These are phyloP conservation scores for Phaseolus coccineus DNA, from an alignment of 331 rosid genomes.

Conservation along the genomic window DNA sequence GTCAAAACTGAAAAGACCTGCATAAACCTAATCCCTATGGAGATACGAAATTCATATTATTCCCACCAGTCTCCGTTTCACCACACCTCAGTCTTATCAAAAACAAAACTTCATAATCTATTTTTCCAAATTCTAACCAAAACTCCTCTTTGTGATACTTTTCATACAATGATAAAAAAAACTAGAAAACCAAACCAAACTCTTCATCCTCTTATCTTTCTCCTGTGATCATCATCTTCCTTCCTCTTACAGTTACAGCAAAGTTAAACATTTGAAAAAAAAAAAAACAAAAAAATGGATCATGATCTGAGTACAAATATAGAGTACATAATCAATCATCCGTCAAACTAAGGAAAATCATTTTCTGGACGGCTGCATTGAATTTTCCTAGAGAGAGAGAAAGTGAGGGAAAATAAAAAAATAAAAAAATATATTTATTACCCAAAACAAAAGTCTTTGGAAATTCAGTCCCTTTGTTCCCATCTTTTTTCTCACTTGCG, in stretches of 20 bases:
- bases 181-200: neutral
- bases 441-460: constrained; percentile 25
- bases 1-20: constrained; percentile 5
- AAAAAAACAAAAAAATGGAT: constrained; percentile 34
- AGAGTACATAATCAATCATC: constrained; percentile 46
- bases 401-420: neutral
- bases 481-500: neutral
- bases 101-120: neutral
- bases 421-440: neutral
- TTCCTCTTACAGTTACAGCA: neutral
- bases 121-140: neutral
- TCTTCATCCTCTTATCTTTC: neutral
- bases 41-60: neutral
- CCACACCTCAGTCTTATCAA: neutral
- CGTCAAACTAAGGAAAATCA: constrained; percentile 51
- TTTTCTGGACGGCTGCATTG: constrained; percentile 50
- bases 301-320: constrained; percentile 16
- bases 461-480: constrained; percentile 45
- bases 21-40: neutral
- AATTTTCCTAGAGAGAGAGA: constrained; percentile 34
- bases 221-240: neutral
- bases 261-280: neutral
- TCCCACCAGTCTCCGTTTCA: neutral
- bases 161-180: neutral
- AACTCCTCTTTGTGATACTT: neutral